Evolutionary conservation across 441 rosid species (phyloP), one percentile per base, ranked within the genome.

Genomic region (Erodium trifolium): DNA sequence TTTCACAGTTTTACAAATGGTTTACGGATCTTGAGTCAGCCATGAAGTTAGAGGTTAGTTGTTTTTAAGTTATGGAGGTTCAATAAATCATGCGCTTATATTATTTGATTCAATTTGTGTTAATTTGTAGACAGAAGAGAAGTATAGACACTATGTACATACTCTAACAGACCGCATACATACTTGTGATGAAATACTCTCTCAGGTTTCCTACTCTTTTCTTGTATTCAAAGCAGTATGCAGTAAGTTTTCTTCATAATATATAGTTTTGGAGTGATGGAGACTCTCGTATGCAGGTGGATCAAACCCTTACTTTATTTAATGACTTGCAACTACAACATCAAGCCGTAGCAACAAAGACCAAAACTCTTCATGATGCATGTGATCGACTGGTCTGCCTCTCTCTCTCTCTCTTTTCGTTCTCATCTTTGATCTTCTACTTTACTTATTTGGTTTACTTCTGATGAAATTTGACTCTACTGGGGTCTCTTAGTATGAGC

Each of bases 321-420:
- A 88, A 86, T 74, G 88, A 90, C 63, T 82, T 89, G 67, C 97
- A 93, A 77, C 79, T 89, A 81, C 97, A 93, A 72, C 96, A 91
- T 80, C 96, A 91, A 73, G 91, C 87, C 0, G 97, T 93, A 66
- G 93, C 96, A 16, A 90, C 95, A 71, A 93, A 91, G 82, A 93
- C 99, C 53, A 93, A 93, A 86, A 93, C 99, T 74, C 97, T 93
- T 80, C 99, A 93, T 71, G 99, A 93, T 78, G 97, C 96, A 66
- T 93, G 99, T 74, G 97, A 93, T 63, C 85, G 93, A 71, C 77
- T 93, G 97, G 99, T 93, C 71, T 78, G 75, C 13, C 76, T 31
- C 34, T 31, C 34, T 0, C 34, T 0, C 34, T 68, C 72, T 74
- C 27, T 47, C 35, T 39, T 77, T 72, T 27, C 67, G 55, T 51